Base-by-base conservation (phyloP, 768 basidiomycete species). In the Sistotremastrum suecicum region DNA sequence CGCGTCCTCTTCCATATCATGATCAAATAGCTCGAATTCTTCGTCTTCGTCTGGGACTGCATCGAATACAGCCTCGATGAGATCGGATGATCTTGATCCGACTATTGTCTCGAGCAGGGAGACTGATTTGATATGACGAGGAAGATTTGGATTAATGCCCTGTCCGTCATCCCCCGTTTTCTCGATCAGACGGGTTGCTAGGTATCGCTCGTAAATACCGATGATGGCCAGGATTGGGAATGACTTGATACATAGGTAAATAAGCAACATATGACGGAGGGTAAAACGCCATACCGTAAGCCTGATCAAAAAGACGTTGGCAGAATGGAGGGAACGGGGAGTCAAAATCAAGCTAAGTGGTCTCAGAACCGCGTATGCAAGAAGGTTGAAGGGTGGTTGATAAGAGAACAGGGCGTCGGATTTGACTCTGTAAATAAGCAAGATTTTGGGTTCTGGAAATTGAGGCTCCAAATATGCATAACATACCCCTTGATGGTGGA, bases 361-460 rank as follows among this genome's bases (percentile, higher is more conserved):
- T 58, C 85, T 82, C 42, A 94, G 71, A 47, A 94, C 67, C 31
- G 77, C 47, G 58, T 90, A 80, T 1, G 91, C 91, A 12, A 85
- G 64, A 12, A 88, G 65, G 54, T 87, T 89, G 71, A 89, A 88
- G 1, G 90, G 90, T 1, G 86, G 87, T 52, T 90, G 85, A 55
- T 95, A 94, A 41, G 83, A 88, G 65, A 92, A 88, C 11, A 95
- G 67, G 1, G 85, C 85, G 58, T 92, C 88, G 2, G 82, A 80
- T 58, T 90, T 90, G 56, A 90, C 83, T 28, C 88, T 86, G 50
- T 7, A 37, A 43, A 48, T 37, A 44, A 20, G 45, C n/a, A 51
- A 52, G 38, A 41, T 51, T n/a, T 30, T 20, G 31, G 49, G 35
- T 44, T 44, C 28, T 33, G 3, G 28, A 4, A 37, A 8, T 9